Conservation (phyloP, 2,329 filamentous ascomycete species). For the Aspergillus pseudonomiae region DNA sequence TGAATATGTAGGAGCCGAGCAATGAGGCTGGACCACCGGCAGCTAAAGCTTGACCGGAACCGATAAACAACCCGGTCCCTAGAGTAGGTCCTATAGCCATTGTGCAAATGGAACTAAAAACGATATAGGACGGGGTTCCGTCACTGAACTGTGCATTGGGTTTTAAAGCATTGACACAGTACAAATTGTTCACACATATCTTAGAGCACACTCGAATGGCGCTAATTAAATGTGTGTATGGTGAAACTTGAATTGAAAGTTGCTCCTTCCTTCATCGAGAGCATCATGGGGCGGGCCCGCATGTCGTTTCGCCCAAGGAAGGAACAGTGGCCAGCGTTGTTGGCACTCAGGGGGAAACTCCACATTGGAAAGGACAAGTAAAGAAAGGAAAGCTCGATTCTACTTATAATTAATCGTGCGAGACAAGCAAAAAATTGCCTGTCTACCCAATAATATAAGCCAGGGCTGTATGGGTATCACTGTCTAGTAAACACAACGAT, state of each 20-base stretch:
- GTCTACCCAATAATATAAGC: constrained; percentile 4
- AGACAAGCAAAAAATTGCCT: background rate
- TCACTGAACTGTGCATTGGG: background rate
- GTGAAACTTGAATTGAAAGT: background rate
- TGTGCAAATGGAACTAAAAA: background rate
- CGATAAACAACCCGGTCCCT: constrained; percentile 58
- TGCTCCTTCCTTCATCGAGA: background rate
- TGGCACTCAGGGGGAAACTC: constrained; percentile 2
- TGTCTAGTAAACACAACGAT: constrained; percentile 20
- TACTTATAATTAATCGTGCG: background rate
- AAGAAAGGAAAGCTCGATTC: background rate
- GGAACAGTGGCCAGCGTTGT: background rate
- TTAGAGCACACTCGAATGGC: background rate
- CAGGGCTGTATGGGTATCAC: constrained; percentile 26
- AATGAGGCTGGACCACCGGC: constrained; percentile 56
- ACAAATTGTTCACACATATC: background rate
- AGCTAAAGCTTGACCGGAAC: constrained; percentile 56
- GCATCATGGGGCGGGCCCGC: background rate
- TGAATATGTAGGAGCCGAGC: constrained; percentile 54
- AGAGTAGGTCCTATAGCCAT: constrained; percentile 63
- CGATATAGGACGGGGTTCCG: background rate
- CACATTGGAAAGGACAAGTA: background rate
- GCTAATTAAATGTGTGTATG: background rate
- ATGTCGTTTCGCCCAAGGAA: background rate
- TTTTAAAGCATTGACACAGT: background rate